Evolutionary conservation across 805 yeast species (phyloP).

Genomic region (Suhomyces pyralidae): DNA sequence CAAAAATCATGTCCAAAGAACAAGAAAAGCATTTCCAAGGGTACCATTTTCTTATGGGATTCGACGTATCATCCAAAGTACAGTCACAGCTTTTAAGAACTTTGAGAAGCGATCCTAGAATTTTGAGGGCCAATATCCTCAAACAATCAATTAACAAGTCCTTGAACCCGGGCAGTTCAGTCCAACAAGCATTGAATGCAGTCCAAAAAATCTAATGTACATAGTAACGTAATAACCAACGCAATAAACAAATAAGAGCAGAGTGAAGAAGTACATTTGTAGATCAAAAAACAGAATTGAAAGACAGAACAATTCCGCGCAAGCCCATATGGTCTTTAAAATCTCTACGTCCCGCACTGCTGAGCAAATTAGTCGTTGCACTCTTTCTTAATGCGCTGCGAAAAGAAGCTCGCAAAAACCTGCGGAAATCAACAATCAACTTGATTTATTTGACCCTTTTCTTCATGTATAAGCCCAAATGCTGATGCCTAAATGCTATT

Average conservation of each 20-base stretch:
- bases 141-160: conserved; percentile 54
- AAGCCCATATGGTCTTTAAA: too few species aligned
- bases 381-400: not conserved
- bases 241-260: not conserved
- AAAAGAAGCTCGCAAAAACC: not conserved
- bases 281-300: not conserved
- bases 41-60: conserved; percentile 78
- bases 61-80: conserved; percentile 82
- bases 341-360: not conserved
- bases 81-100: conserved; percentile 83
- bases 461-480: too few species aligned
- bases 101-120: conserved; percentile 84
- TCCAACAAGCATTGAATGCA: conserved; percentile 14
- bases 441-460: too few species aligned
- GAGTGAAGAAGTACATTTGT: not conserved
- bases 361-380: not conserved
- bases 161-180: conserved; percentile 56
- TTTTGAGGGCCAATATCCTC: conserved; percentile 72
- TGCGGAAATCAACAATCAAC: not conserved
- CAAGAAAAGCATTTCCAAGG: conserved; percentile 92
- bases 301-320: too few species aligned
- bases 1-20: conserved; percentile 77
- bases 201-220: conserved; percentile 10
- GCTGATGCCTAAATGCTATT: too few species aligned
- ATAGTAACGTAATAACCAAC: conserved; percentile 4